Base-by-base conservation (phyloP, 2,329 filamentous ascomycete genomes). In the Alternaria sp. region DNA sequence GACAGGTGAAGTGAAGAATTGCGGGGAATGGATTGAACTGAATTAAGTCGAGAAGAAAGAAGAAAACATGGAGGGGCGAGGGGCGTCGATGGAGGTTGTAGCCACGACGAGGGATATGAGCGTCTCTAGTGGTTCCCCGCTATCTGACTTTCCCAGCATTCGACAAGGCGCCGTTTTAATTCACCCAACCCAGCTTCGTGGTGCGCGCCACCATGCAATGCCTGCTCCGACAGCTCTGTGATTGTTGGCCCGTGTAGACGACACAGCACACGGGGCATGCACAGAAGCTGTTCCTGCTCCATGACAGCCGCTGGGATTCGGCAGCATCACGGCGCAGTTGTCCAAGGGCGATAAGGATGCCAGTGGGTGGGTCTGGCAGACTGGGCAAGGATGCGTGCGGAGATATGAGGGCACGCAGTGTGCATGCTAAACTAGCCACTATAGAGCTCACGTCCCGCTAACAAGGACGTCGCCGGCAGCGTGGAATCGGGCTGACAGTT, bases 191-290 rank as follows among this genome's bases (percentile, higher is more conserved):
- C 61, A 69, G 67, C 67, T 70, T 67, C 56, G 28, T 63, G 46
- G 67, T 74, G 75, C 75, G 76, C 65, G 73, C 75, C 74, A 66
- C 69, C 64, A 49, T 74, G 73, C 75, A 73, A 33, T 68, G 67
- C 68, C 69, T 64, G 65, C 65, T 46, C 61, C 61, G 56, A 69
- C 61, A 65, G 63, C 58, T 41, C 55, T 57, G 49, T 41, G 65
- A 58, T 69, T 65, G 67, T 71, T 74, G 71, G 72, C 37, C 63
- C 56, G 59, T 47, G 25, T 50, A 46, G 51, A 64, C 68, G 61
- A 61, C 41, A 61, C 63, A 23, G 58, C 62, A 33, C 64, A 55
- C 58, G 60, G 25, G 33, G 55, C 46, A 44, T 55, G 63, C 51
- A 56, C 54, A 60, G 62, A 55, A 60, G 64, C 47, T 26, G 59